Percentiles rank a stretch among this genome's conserved stretches.
phyloP scores from a whole-genome alignment of 1,284 basidiomycete genomes.

The Moesziomyces antarcticus region DNA sequence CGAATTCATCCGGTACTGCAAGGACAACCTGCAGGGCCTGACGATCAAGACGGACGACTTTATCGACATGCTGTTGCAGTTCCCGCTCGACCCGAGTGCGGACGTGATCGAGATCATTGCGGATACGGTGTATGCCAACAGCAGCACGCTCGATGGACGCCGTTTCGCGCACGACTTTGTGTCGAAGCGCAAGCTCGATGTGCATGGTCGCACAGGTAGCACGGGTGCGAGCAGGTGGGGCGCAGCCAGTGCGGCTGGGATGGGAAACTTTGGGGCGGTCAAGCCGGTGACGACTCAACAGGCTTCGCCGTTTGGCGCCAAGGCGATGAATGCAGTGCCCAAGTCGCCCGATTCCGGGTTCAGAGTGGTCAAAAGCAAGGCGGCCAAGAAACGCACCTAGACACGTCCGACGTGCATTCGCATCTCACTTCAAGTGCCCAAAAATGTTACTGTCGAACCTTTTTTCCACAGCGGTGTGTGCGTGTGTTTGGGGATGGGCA shows the following conservation, averaged over 20 bases:
- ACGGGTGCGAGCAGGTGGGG: conserved; percentile 18
- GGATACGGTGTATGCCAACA: conserved; percentile 81
- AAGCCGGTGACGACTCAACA: neutral
- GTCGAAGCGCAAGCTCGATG: conserved; percentile 77
- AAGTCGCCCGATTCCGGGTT: conserved; percentile 19
- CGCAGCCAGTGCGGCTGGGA: conserved; percentile 2
- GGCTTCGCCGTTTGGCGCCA: conserved; percentile 4
- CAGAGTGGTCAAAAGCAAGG: conserved; percentile 60
- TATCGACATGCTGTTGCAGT: conserved; percentile 69
- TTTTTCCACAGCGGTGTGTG: no score
- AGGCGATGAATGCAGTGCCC: neutral
- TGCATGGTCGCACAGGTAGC: conserved; percentile 34
- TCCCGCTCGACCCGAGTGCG: conserved; percentile 65
- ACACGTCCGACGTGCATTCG: no score
- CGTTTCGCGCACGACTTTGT: conserved; percentile 93
- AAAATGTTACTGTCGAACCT: no score
- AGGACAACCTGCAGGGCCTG: conserved; percentile 86
- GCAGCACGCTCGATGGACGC: conserved; percentile 91
- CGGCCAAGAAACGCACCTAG: conserved; percentile 40
- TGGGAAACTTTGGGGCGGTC: conserved; percentile 15
- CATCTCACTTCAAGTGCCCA: no score
- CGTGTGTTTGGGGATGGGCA: no score
- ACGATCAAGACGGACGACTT: conserved; percentile 70
- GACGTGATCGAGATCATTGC: conserved; percentile 68
- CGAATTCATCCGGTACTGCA: conserved; percentile 93